Conservation (phyloP, 768 basidiomycete species). For the Crassisporium funariophilum region DNA sequence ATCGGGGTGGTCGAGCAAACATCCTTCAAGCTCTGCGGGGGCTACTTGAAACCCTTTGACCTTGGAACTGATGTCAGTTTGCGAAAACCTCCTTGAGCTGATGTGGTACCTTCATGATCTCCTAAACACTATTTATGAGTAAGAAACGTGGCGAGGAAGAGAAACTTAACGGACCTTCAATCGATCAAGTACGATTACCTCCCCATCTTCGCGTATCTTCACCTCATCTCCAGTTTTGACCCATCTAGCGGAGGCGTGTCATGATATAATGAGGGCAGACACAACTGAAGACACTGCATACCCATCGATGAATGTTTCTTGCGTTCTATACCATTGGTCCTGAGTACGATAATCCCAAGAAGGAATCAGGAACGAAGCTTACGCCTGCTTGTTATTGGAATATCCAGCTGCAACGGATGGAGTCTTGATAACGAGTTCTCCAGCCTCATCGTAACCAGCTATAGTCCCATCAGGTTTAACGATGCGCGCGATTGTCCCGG, state of each 20-base stretch:
- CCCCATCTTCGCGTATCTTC: constrained; percentile 50
- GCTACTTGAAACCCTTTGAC: constrained; percentile 75
- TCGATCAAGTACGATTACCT: constrained; percentile 64
- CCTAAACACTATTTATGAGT: constrained; percentile 23
- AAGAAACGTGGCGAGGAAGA: background rate
- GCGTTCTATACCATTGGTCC: constrained; percentile 49
- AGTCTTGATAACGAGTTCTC: constrained; percentile 57
- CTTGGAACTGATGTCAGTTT: constrained; percentile 42
- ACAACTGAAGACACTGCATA: constrained; percentile 25
- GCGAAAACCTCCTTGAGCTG: background rate
- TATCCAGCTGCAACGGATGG: constrained; percentile 62
- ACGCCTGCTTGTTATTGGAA: constrained; percentile 63
- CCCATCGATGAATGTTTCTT: constrained; percentile 71
- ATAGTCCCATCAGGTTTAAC: constrained; percentile 59
- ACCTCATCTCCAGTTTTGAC: constrained; percentile 71
- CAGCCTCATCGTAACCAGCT: constrained; percentile 56
- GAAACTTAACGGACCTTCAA: constrained; percentile 46
- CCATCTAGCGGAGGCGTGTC: constrained; percentile 46
- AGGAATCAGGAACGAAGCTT: constrained; percentile 22
- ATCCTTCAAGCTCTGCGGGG: constrained; percentile 72
- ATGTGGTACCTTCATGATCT: constrained; percentile 45
- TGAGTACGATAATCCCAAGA: background rate
- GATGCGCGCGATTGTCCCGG: constrained; percentile 56
- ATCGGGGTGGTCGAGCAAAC: constrained; percentile 60
- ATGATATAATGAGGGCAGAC: constrained; percentile 5